Base-by-base conservation (phyloP, 2,329 filamentous ascomycete genomes). In the Ambrosiella beaveri region DNA sequence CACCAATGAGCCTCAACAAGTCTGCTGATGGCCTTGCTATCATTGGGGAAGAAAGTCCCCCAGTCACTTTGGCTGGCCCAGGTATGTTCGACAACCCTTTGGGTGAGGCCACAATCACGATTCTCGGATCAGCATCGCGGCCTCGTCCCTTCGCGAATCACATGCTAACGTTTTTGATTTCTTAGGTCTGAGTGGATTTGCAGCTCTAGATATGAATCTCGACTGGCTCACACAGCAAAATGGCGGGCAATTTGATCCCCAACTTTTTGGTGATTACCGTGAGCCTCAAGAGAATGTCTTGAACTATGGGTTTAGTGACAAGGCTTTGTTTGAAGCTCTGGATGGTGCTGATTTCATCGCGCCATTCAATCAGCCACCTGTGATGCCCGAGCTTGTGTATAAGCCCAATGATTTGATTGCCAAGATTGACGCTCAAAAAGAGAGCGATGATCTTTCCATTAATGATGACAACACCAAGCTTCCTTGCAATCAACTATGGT, bases 261-360 rank as follows among this genome's bases (percentile, higher is more conserved):
- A 93, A 58, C 75, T 97, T 3, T 97, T 96, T 68, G 87, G 86
- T 57, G 87, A 89, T 64, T 97, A 96, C 70, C 84, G 93, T 56
- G 93, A 98, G 66, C 83, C 88, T 0, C 88, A 95, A 65, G 86
- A 88, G 59, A 91, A 84, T 58, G 77, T 95, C 12, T 71, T 95
- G 15, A 74, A 75, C 63, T 83, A 73, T 65, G 52, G 52, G 12
- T 15, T 45, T 27, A 51, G 52, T 39, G 59, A 57, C 27, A 17
- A 52, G n/a, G 45, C 51, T 7, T 38, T 58, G 8, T 86, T 94
- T 63, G 86, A 88, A 57, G 81, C 82, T 69, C 80, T 80, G 63
- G 90, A 95, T 64, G 84, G 90, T 13, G 73, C 81, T 17, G 90
- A 95, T 64, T 86, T 95, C 65, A 78, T 80, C 45, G 89, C 84